Conservation (phyloP, 768 basidiomycete species). For the Lepiota brunneoincarnata region DNA sequence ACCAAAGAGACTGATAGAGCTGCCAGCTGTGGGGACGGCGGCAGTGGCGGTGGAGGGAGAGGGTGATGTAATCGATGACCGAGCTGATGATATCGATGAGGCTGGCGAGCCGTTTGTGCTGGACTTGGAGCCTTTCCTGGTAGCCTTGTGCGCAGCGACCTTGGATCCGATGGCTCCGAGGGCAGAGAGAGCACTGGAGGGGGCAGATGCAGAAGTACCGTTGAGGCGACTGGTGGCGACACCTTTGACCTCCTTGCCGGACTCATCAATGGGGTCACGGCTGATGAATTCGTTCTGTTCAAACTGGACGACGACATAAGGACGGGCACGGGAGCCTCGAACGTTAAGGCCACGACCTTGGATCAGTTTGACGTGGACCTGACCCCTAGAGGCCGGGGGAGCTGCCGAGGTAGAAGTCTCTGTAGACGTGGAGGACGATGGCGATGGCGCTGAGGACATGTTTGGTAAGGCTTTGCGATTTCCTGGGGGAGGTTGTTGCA, state of each 20-base stretch:
- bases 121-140: slow-evolving; percentile 36
- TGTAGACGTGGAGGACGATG: slow-evolving; percentile 34
- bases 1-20: slow-evolving; percentile 52
- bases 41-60: slow-evolving; percentile 19
- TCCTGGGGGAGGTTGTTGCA: slow-evolving; percentile 59
- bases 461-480: slow-evolving; percentile 21
- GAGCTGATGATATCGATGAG: slow-evolving; percentile 35
- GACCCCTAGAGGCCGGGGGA: slow-evolving; percentile 50
- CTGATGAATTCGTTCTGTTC: slow-evolving; percentile 99
- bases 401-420: slow-evolving; percentile 22
- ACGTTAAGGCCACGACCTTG: slow-evolving; percentile 84
- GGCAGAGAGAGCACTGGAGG: slow-evolving; percentile 63
- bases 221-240: slow-evolving; percentile 56
- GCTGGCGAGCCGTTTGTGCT: slow-evolving; percentile 41
- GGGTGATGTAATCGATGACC: slow-evolving; percentile 26
- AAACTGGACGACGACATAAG: slow-evolving; percentile 97
- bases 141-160: slow-evolving; percentile 34
- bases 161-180: slow-evolving; percentile 61
- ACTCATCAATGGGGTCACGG: slow-evolving; percentile 82
- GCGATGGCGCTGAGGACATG: slow-evolving; percentile 35
- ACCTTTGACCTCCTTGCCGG: slow-evolving; percentile 88
- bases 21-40: slow-evolving; percentile 14
- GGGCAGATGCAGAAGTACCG: slow-evolving; percentile 19
- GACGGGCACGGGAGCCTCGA: slow-evolving; percentile 57
- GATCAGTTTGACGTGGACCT: slow-evolving; percentile 96